Conservation (phyloP, 768 basidiomycete genomes). For the Paxillus ammoniavirescens region DNA sequence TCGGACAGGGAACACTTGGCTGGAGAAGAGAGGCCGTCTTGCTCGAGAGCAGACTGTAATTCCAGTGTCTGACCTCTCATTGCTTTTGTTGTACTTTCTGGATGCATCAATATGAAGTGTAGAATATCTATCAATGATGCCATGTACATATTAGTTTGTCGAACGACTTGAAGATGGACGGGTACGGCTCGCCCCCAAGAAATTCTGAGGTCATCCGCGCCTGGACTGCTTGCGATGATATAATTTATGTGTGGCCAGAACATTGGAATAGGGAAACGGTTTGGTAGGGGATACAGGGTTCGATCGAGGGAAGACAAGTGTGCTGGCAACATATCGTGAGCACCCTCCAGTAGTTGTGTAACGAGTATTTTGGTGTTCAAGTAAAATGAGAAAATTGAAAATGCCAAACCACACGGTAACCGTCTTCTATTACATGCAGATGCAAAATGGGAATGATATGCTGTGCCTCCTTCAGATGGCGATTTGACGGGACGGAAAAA, state of each 20-base stretch:
- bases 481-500: slow-evolving; percentile 28
- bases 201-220: neutral
- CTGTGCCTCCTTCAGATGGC: slow-evolving; percentile 76
- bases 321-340: slow-evolving; percentile 3
- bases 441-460: slow-evolving; percentile 44
- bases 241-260: slow-evolving; percentile 3
- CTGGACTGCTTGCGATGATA: neutral
- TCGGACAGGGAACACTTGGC: slow-evolving; percentile 64
- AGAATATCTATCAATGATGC: neutral
- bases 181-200: no score
- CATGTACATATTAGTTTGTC: neutral
- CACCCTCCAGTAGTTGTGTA: slow-evolving; percentile 4
- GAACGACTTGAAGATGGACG: neutral
- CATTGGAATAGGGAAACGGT: slow-evolving; percentile 1
- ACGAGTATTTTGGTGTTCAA: slow-evolving; percentile 12
- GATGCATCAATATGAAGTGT: neutral
- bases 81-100: neutral
- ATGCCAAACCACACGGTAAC: slow-evolving; percentile 28
- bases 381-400: slow-evolving; percentile 13
- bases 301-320: slow-evolving; percentile 4
- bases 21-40: slow-evolving; percentile 58
- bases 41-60: slow-evolving; percentile 53
- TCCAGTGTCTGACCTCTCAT: neutral
- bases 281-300: slow-evolving; percentile 15
- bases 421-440: slow-evolving; percentile 58